Conservation (phyloP, 2,329 filamentous ascomycete species). For the Xylaria sp. region DNA sequence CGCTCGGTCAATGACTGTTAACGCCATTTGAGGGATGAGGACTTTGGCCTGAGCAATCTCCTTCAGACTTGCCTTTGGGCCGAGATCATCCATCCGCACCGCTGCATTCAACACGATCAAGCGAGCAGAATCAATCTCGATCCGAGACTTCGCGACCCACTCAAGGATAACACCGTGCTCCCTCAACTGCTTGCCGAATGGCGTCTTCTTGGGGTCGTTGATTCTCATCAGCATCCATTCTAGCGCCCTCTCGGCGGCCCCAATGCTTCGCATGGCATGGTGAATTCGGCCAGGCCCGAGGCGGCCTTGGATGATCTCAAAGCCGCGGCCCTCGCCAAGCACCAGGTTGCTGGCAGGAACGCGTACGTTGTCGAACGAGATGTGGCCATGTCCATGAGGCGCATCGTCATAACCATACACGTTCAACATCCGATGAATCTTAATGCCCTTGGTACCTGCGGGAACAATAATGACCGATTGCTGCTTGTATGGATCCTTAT, state of each 20-base stretch:
- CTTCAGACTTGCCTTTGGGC: constrained; percentile 88
- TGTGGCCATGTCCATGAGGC: constrained; percentile 96
- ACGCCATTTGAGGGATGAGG: constrained; percentile 81
- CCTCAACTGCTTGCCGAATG: constrained; percentile 87
- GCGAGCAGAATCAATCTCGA: constrained; percentile 93
- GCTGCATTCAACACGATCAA: constrained; percentile 94
- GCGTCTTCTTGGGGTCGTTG: constrained; percentile 90
- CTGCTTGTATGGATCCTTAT: constrained; percentile 84
- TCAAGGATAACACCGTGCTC: constrained; percentile 95
- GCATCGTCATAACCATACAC: constrained; percentile 98
- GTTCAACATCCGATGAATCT: constrained; percentile 90
- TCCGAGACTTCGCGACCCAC: constrained; percentile 89
- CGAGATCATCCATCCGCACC: constrained; percentile 89
- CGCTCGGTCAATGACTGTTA: constrained; percentile 92
- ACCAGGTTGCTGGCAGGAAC: constrained; percentile 87
- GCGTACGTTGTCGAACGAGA: constrained; percentile 88
- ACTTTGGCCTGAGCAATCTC: constrained; percentile 98
- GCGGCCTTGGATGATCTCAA: constrained; percentile 98
- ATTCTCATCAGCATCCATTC: constrained; percentile 95
- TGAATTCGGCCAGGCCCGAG: constrained; percentile 96
- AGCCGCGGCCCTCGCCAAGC: constrained; percentile 91
- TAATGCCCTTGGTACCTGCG: constrained; percentile 82
- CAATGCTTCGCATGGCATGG: constrained; percentile 96
- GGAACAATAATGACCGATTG: constrained; percentile 95
- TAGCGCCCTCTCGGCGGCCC: constrained; percentile 87